Conservation (phyloP, 2,329 filamentous ascomycete genomes). For the Aureobasidium sp. region DNA sequence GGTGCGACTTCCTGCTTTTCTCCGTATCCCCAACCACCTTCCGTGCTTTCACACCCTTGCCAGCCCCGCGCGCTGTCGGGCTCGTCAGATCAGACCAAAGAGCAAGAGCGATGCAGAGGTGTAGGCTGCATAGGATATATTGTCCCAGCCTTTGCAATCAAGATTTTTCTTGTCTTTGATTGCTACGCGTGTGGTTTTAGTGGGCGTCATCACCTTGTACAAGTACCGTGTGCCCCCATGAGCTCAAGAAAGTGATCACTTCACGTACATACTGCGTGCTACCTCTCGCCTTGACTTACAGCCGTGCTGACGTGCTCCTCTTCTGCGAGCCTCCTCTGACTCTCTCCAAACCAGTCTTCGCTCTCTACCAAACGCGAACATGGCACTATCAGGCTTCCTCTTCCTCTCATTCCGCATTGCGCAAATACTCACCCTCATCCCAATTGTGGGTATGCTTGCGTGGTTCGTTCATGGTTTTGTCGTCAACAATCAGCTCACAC, state of each 20-base stretch:
- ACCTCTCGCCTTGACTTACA: background rate
- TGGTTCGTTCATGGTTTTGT: constrained; percentile 57
- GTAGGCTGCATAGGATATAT: constrained; percentile 22
- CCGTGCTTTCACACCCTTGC: background rate
- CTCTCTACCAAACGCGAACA: constrained; percentile 23
- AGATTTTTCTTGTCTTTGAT: constrained; percentile 1
- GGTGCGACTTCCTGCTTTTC: constrained; percentile 5
- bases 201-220: constrained; percentile 8
- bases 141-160: constrained; percentile 36
- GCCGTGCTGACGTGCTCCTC: background rate
- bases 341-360: background rate
- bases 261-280: background rate
- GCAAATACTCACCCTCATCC: constrained; percentile 56
- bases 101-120: constrained; percentile 5
- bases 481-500: constrained; percentile 51
- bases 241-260: background rate
- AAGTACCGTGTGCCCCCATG: background rate
- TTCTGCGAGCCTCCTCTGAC: background rate
- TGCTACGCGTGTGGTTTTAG: background rate
- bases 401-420: constrained; percentile 57
- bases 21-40: constrained; percentile 11
- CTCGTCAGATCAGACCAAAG: background rate
- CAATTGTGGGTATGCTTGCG: constrained; percentile 56
- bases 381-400: constrained; percentile 48
- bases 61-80: constrained; percentile 1